These are phyloP conservation scores for Austroboletus eburneus DNA, from an alignment of 768 basidiomycete genomes.

Conservation along the genomic window DNA sequence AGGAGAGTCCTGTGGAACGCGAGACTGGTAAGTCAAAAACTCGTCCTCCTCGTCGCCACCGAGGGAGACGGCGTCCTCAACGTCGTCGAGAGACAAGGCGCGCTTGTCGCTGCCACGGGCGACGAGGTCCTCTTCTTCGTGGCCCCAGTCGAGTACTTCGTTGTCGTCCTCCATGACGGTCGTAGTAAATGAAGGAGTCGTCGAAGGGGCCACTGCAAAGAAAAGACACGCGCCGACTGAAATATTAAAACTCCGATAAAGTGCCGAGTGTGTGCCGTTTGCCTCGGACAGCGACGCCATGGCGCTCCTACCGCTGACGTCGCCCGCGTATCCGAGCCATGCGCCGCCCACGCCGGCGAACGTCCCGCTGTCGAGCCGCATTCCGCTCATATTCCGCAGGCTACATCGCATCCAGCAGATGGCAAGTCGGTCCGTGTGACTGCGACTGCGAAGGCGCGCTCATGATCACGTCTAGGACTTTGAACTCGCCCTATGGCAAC, in stretches of 20 bases:
- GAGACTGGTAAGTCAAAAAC: constrained; percentile 43
- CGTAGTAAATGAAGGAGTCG: constrained; percentile 12
- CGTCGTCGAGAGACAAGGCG: constrained; percentile 35
- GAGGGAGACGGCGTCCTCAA: constrained; percentile 64
- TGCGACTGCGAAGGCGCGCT: not conserved
- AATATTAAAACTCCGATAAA: constrained; percentile 14
- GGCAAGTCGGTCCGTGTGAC: constrained; percentile 42
- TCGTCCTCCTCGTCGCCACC: constrained; percentile 71
- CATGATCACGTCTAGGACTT: constrained; percentile 68
- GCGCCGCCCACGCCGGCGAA: constrained; percentile 8
- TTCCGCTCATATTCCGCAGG: constrained; percentile 78
- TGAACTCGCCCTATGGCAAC: constrained; percentile 93
- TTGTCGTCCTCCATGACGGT: constrained; percentile 59
- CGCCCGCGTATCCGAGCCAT: constrained; percentile 23
- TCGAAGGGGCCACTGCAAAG: not conserved
- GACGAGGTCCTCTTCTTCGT: constrained; percentile 43
- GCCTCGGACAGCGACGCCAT: constrained; percentile 16
- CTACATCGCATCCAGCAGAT: constrained; percentile 83
- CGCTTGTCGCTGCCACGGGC: constrained; percentile 40
- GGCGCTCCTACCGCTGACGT: constrained; percentile 32
- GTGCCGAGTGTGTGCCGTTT: constrained; percentile 21
- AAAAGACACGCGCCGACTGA: constrained; percentile 11
- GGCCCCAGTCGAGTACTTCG: constrained; percentile 70
- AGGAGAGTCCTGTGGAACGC: constrained; percentile 26
- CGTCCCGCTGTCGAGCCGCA: constrained; percentile 42